Evolutionary conservation across 176 grass and related monocot species (phyloP).

Genomic region (Aegilops longissima): DNA sequence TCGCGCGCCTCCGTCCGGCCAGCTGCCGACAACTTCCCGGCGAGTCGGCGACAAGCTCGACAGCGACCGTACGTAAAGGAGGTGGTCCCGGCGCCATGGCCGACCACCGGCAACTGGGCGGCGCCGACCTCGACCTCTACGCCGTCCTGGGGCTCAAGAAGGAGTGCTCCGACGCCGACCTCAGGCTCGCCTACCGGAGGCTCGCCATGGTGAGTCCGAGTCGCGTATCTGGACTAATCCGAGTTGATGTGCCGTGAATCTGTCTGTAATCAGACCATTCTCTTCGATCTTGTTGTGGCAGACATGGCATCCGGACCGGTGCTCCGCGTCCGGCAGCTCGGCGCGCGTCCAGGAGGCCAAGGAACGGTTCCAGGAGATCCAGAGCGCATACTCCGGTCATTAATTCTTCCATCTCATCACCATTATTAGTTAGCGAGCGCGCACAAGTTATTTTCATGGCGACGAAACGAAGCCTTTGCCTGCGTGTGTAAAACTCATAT

Average conservation of each 20-base stretch:
- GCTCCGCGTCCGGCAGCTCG: constrained; percentile 49
- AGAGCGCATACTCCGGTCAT: constrained; percentile 72
- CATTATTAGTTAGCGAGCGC: not conserved
- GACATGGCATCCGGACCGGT: constrained; percentile 88
- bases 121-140: constrained; percentile 52
- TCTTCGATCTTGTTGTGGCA: not conserved
- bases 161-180: constrained; percentile 75
- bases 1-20: not conserved
- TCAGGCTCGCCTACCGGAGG: constrained; percentile 65
- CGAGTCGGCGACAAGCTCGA: not conserved
- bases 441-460: not conserved
- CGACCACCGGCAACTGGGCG: no score
- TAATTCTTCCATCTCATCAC: no score
- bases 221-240: fast-evolving
- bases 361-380: constrained; percentile 83
- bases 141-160: constrained; percentile 65
- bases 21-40: not conserved
- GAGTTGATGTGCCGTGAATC: not conserved
- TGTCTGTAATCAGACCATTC: not conserved
- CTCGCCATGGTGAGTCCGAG: constrained; percentile 62
- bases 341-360: constrained; percentile 61
- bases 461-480: no score
- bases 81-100: not conserved
- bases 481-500: not conserved
- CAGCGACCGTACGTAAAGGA: not conserved